Base-by-base conservation (phyloP, 345 rosid genomes). In the Linum tenue region DNA sequence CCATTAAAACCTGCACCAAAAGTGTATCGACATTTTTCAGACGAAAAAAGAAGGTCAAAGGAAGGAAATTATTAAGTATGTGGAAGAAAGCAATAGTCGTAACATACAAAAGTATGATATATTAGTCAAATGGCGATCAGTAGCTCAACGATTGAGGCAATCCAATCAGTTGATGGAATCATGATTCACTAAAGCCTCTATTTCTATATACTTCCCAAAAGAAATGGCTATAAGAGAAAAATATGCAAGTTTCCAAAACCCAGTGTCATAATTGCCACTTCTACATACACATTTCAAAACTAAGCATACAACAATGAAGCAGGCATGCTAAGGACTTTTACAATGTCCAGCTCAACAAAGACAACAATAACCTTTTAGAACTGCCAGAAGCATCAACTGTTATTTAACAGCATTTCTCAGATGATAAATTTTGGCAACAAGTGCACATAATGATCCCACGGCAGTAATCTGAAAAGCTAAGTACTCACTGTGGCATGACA, bases 401-500 rank as follows among this genome's bases (percentile, higher is more conserved):
- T 48, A 3, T 44, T 5, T 44, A 44, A 44, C 51, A 44, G 51
- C 51, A 44, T 44, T 44, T 7, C 51, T 44, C 31, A 44, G 3
- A 9, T 48, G 59, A 57, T 57, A 37, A 5, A 57, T 10, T 17
- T 37, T n/a, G 36, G 22, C 60, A 57, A 57, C 16, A 57, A 57
- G 9, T 22, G 31, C 60, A 57, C 3, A 17, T 37, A 57, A 10
- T 37, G 1, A 17, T 31, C 60, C 38, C 4, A 37, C 36, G 10
- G 12, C 60, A 57, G 2, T 10, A 57, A 10, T 63, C 57, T 55
- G 55, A 76, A 64, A 67, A 66, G 53, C 43, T 41, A 69, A 77
- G 62, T 73, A 72, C 81, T 80, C 79, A 94, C 99, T 90, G 92
- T 94, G 66, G 88, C 90, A 80, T 94, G 95, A 77, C 97, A 94